Evolutionary conservation across 805 yeast genomes (phyloP), one percentile per base, ranked within the genome.

Genomic region (Candida berthetii): DNA sequence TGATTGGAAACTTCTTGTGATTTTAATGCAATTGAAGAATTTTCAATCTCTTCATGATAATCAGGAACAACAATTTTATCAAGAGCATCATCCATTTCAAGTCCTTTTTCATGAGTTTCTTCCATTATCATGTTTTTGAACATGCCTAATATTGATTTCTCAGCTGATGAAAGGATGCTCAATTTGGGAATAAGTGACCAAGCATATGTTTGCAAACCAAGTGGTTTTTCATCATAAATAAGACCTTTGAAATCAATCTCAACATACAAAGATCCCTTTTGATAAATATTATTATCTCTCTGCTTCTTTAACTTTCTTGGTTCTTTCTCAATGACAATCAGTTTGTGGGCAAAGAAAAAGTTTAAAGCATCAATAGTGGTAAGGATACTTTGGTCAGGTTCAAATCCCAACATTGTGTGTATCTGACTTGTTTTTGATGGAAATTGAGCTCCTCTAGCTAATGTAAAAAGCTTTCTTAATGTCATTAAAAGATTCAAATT

Each of bases 381-480:
- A 0, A 31, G 14, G 3, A 35, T 24, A 14, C 35, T 35, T 10
- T 41, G 37, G 7, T 42, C 46, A 17, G 44, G 43, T 4, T 47
- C 27, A 29, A 46, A 50, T 0, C 56, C 58, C 45, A 45, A 49
- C 39, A 13, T 32, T 24, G 35, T 35, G 43, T 36, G 52, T 37
- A 46, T 28, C 15, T 33, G 16, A 37, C 31, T 42, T 32, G 24
- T 52, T 20, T 33, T 50, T 40, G 31, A 44, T 15, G 24, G 50
- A 40, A 69, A 38, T 55, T 46, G 24, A 31, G 40, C 19, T 46
- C 50, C 15, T 37, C 42, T 52, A 1, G 46, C 45, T 15, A 64
- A 37, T 11, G 54, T 47, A 50, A 54, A 65, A 16, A 65, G 46
- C 40, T 60, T 64, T 44, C 77, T 60, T 3, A 59, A 34, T 39